These are phyloP conservation scores for Tetratostichococcus sp. DNA, from an alignment of 139 green algal genomes.

Conservation along the genomic window DNA sequence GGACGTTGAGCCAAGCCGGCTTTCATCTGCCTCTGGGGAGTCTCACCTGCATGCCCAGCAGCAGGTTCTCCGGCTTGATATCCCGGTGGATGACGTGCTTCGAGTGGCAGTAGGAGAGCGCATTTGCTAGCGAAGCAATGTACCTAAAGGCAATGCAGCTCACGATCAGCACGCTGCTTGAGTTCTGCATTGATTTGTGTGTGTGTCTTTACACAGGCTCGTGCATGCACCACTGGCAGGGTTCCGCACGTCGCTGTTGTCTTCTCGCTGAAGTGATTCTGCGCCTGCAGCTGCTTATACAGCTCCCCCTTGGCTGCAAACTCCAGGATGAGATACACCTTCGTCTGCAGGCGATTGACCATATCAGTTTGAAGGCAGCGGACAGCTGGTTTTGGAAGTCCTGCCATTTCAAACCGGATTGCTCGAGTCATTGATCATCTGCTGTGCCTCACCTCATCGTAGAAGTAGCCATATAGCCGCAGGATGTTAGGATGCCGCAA, in stretches of 20 bases:
- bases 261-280: slow-evolving; percentile 76
- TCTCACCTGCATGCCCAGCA: slow-evolving; percentile 72
- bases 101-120: slow-evolving; percentile 92
- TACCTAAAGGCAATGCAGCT: too few species aligned
- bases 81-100: slow-evolving; percentile 98
- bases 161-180: too few species aligned
- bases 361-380: too few species aligned
- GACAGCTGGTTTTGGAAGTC: too few species aligned
- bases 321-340: slow-evolving; percentile 99
- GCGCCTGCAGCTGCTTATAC: slow-evolving; percentile 91
- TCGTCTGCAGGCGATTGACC: slow-evolving; percentile 51
- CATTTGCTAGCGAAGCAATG: slow-evolving; percentile 76
- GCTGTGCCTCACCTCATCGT: slow-evolving; percentile 66
- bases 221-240: background rate
- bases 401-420: too few species aligned
- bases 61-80: slow-evolving; percentile 99
- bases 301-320: slow-evolving; percentile 92
- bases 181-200: too few species aligned
- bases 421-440: background rate
- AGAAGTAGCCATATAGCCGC: slow-evolving; percentile 96
- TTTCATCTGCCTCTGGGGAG: background rate
- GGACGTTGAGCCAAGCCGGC: too few species aligned
- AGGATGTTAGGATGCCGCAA: slow-evolving; percentile 97
- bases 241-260: slow-evolving; percentile 72
- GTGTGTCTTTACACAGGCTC: too few species aligned